Percentiles rank a stretch among this genome's conserved stretches.
phyloP scores from a whole-genome alignment of 768 basidiomycete genomes.

The Russula sp. region DNA sequence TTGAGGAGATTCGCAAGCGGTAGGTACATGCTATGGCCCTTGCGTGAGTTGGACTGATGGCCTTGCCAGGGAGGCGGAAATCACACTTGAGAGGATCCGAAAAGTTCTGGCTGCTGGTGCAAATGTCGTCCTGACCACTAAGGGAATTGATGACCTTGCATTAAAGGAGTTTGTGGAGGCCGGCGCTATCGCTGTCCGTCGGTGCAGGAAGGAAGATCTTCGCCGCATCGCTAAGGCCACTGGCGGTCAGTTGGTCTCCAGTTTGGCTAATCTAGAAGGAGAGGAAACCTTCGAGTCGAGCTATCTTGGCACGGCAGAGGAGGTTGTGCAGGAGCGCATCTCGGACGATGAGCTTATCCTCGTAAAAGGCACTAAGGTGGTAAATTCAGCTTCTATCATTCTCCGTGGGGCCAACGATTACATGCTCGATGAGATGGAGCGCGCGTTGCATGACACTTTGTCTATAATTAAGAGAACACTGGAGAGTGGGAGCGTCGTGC shows the following conservation, averaged over 20 bases:
- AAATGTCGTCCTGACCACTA: constrained; percentile 95
- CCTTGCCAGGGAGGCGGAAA: constrained; percentile 78
- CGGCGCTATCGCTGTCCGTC: constrained; percentile 96
- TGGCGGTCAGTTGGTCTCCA: constrained; percentile 89
- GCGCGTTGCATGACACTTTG: constrained; percentile 89
- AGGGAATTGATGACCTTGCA: constrained; percentile 97
- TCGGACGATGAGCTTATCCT: constrained; percentile 98
- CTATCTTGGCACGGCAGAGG: constrained; percentile 89
- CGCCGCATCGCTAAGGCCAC: constrained; percentile 96
- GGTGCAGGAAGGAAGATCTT: constrained; percentile 97
- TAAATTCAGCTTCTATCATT: constrained; percentile 89
- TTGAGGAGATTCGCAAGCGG: constrained; percentile 95
- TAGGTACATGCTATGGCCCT: constrained; percentile 36
- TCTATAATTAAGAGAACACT: constrained; percentile 96
- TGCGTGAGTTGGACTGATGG: constrained; percentile 13
- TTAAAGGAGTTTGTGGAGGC: constrained; percentile 99
- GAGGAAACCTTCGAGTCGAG: constrained; percentile 96
- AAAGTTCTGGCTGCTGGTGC: constrained; percentile 96
- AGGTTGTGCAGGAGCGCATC: constrained; percentile 95
- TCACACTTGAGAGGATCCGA: constrained; percentile 90
- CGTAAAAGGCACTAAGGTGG: constrained; percentile 96
- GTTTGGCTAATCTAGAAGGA: constrained; percentile 93
- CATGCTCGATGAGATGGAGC: constrained; percentile 99
- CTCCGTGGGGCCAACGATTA: constrained; percentile 98
- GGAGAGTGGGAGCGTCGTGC: constrained; percentile 93